A percentile compares a stretch with the other conserved stretches of the same genome.
These are phyloP conservation scores for Schizosaccharomyces cryophilus DNA, from an alignment of 805 yeast species.

Conservation along the genomic window DNA sequence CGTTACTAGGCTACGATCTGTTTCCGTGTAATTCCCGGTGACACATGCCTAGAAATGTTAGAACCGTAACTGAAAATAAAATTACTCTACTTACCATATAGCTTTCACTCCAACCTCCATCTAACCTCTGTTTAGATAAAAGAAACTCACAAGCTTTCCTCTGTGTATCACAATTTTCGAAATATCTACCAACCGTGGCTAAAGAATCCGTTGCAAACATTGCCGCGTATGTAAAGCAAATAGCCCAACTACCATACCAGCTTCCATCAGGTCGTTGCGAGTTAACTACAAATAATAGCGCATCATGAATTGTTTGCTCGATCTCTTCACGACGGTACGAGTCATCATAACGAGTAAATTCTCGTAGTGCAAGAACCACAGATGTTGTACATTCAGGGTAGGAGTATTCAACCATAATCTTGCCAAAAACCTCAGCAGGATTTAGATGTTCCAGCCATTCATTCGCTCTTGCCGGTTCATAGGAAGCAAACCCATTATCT, in stretches of 20 bases:
- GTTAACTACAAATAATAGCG: slow-evolving; percentile 42
- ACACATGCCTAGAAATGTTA: neutral
- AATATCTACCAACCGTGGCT: slow-evolving; percentile 37
- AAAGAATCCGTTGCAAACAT: slow-evolving; percentile 96
- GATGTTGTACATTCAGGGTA: slow-evolving; percentile 97
- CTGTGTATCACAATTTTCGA: slow-evolving; percentile 37
- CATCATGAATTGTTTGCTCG: slow-evolving; percentile 41
- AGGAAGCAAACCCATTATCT: slow-evolving; percentile 82
- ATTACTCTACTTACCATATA: slow-evolving; percentile 43
- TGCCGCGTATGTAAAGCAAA: slow-evolving; percentile 82
- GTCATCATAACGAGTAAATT: slow-evolving; percentile 35
- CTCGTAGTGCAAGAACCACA: slow-evolving; percentile 64
- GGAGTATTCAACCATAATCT: slow-evolving; percentile 95
- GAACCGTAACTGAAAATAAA: neutral
- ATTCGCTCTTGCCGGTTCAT: slow-evolving; percentile 67
- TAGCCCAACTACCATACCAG: slow-evolving; percentile 98
- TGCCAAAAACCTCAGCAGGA: slow-evolving; percentile 95
- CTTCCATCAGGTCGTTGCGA: slow-evolving; percentile 65
- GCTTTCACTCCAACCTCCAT: slow-evolving; percentile 96
- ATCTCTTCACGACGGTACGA: slow-evolving; percentile 46
- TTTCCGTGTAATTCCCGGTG: neutral
- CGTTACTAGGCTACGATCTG: slow-evolving; percentile 31
- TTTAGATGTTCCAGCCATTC: slow-evolving; percentile 51
- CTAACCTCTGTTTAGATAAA: slow-evolving; percentile 44
- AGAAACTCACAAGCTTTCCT: slow-evolving; percentile 66